Base-by-base conservation (phyloP, 2,329 filamentous ascomycete species). In the Verticillium alfalfae region DNA sequence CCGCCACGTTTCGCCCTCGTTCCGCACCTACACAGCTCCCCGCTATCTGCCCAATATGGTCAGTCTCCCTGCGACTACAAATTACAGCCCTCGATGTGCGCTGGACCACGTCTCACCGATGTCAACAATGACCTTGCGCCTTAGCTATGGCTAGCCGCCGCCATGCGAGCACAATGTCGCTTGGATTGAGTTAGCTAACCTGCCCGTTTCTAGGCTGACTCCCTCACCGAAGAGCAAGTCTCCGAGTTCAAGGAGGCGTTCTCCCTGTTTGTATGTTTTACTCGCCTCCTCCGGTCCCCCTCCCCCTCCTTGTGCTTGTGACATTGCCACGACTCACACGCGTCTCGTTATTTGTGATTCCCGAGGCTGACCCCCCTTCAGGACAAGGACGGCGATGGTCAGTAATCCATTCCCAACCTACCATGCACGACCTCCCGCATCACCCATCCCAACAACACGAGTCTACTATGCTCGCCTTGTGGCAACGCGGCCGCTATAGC, bases 231-330 rank as follows among this genome's bases (percentile, higher is more conserved):
- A 86, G 95, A 99, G 84, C 95, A 99, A 87, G 95, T 99, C 78
- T 98, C 95, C 77, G 95, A 99, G 84, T 99, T 98, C 86, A 99
- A 98, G 91, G 95, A 99, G 84, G 95, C 95, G 61, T 99, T 99
- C 84, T 99, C 95, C 78, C 92, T 99, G 69, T 99, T 99, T 81
- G 95, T 99, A 89, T 89, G 95, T 80, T 13, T 18, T 5, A 6
- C 13, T 56, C 13, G 26, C 26, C 26, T 31, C 26, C 5, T 31
- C 26, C 26, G 26, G 26, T 4, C 9, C 13, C 9, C 54, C 26
- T 12, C 5, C 10, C 26, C 26, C 26, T 16, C 13, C 4, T 34
- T 34, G 12, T 56, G 16, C 54, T 56, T 4, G 54, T 34, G 15
- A 56, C 15, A n/a, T 31, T 39, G 55, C 52, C 58, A 59, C 63